Evolutionary conservation across 2,329 filamentous ascomycete genomes (phyloP).

Genomic region (Conoideocrella luteorostrata): DNA sequence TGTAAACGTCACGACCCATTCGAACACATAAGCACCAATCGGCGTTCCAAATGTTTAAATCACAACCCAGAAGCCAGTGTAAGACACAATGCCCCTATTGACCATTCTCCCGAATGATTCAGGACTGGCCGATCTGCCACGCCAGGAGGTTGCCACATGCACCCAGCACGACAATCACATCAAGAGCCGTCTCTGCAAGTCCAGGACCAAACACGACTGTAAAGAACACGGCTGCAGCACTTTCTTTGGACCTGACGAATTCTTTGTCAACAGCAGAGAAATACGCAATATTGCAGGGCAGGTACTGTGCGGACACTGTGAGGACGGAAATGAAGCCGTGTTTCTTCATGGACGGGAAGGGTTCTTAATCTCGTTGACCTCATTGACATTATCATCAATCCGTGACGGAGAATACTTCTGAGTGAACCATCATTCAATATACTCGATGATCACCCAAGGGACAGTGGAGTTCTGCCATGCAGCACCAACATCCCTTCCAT

Average conservation of each 20-base stretch:
- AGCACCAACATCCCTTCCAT: conserved; percentile 49
- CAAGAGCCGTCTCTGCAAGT: conserved; percentile 44
- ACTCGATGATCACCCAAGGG: conserved; percentile 53
- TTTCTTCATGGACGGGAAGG: conserved; percentile 46
- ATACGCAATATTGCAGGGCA: conserved; percentile 55
- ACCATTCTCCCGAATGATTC: conserved; percentile 55
- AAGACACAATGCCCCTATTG: conserved; percentile 56
- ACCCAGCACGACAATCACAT: conserved; percentile 50
- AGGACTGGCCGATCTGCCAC: conserved; percentile 47
- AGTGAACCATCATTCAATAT: conserved; percentile 55
- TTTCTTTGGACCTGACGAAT: conserved; percentile 28
- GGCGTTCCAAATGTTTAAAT: conserved; percentile 59
- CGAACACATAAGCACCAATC: conserved; percentile 50
- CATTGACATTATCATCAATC: conserved; percentile 54
- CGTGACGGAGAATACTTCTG: conserved; percentile 34
- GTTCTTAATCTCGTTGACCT: conserved; percentile 45
- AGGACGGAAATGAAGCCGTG: conserved; percentile 41
- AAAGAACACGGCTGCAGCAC: conserved; percentile 55
- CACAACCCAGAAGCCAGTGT: conserved; percentile 54
- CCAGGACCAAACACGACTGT: conserved; percentile 47
- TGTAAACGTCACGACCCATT: conserved; percentile 50
- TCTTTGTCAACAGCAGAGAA: conserved; percentile 40
- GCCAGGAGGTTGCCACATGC: conserved; percentile 54
- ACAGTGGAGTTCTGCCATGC: conserved; percentile 47
- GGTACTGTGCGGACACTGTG: conserved; percentile 47